phyloP scores from a whole-genome alignment of 176 grass and related monocot species.

The Olyra latifolia region DNA sequence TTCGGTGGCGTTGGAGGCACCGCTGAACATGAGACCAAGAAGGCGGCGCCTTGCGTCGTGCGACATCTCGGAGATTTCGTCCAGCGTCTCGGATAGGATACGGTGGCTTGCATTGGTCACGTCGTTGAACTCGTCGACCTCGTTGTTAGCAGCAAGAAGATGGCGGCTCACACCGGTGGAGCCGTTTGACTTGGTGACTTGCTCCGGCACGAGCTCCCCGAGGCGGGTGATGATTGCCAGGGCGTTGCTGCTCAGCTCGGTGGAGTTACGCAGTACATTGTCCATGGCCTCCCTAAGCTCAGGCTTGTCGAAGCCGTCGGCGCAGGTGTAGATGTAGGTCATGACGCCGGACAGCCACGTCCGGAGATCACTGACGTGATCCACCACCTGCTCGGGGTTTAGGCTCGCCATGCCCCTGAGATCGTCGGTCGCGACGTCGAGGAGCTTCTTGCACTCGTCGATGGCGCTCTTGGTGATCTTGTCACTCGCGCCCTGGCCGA shows the following conservation, averaged over 20 bases:
- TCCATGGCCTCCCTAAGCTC: conserved; percentile 68
- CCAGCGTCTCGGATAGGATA: conserved; percentile 36
- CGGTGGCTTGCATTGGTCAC: conserved; percentile 16
- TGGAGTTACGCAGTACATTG: conserved; percentile 61
- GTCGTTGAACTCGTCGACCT: conserved; percentile 7
- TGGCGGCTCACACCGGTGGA: conserved; percentile 12
- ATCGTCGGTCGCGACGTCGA: conserved; percentile 51
- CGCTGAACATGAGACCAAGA: background rate
- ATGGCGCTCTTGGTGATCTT: conserved; percentile 51
- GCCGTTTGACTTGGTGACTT: background rate
- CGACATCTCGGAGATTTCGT: conserved; percentile 39
- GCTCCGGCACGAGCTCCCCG: conserved; percentile 19
- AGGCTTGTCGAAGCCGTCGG: conserved; percentile 73
- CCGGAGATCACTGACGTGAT: conserved; percentile 51
- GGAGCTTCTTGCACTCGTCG: conserved; percentile 68
- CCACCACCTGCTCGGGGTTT: conserved; percentile 27
- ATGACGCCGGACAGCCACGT: conserved; percentile 64
- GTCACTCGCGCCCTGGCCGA: conserved; percentile 38
- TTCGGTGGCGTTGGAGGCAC: background rate
- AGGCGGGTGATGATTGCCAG: conserved; percentile 71
- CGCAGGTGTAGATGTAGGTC: conserved; percentile 76
- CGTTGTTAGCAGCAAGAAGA: conserved; percentile 19
- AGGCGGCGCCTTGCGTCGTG: conserved; percentile 27
- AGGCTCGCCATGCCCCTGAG: conserved; percentile 43
- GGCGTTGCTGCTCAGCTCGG: conserved; percentile 87